phyloP scores from a whole-genome alignment of 768 basidiomycete genomes.

The Boletus patriciae region DNA sequence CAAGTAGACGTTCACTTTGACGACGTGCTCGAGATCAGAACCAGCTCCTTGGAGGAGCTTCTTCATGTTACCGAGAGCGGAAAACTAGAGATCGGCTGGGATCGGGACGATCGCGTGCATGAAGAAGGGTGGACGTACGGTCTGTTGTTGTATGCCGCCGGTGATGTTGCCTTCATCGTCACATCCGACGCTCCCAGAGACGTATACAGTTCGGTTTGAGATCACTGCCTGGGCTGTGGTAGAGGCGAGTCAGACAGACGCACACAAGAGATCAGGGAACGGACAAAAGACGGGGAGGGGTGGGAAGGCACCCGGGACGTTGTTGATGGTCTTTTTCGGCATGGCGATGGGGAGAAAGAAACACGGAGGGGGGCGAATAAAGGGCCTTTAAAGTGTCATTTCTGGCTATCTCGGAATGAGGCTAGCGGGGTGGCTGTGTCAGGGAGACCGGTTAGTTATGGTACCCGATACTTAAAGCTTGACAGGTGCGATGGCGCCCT shows the following conservation, averaged over 20 bases:
- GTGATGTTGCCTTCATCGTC: slow-evolving; percentile 32
- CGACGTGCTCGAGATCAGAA: slow-evolving; percentile 35
- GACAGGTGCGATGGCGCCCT: no score
- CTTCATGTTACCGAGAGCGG: slow-evolving; percentile 41
- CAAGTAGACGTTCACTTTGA: slow-evolving; percentile 45
- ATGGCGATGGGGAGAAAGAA: slow-evolving; percentile 9
- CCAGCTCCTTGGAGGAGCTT: slow-evolving; percentile 40
- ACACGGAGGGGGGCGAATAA: neutral
- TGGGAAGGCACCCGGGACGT: slow-evolving; percentile 31
- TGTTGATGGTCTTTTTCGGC: slow-evolving; percentile 32
- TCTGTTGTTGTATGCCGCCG: slow-evolving; percentile 40
- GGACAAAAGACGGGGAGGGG: slow-evolving; percentile 38
- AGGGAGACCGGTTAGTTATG: no score
- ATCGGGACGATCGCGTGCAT: neutral
- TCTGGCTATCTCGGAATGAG: no score
- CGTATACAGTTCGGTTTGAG: slow-evolving; percentile 37
- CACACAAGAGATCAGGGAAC: neutral
- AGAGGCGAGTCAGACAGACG: neutral
- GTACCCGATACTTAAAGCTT: no score
- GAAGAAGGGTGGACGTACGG: slow-evolving; percentile 28
- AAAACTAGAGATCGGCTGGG: slow-evolving; percentile 24
- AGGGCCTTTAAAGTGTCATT: neutral
- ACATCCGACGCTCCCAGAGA: slow-evolving; percentile 42
- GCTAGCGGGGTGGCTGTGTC: neutral
- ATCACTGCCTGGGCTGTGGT: slow-evolving; percentile 39